A percentile compares a stretch with the other conserved stretches of the same genome.
These are phyloP conservation scores for Amphibolis antarctica DNA, from an alignment of 106 monocot genomes.

Conservation along the genomic window DNA sequence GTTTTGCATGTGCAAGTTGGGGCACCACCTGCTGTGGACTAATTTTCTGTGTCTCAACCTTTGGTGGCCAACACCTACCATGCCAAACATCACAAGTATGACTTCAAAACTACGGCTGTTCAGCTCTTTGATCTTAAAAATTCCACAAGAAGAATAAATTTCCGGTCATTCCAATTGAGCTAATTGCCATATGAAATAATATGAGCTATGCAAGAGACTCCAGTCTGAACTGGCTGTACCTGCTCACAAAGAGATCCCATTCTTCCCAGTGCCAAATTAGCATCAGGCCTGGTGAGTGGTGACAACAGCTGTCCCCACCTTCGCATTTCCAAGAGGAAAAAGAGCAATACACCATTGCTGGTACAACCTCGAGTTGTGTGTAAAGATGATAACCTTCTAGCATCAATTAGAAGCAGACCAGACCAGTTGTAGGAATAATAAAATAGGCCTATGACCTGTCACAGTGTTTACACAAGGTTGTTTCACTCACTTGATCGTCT, in stretches of 20 bases:
- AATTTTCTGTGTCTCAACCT: slow-evolving; percentile 66
- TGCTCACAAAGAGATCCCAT: slow-evolving; percentile 22
- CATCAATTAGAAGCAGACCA: too few relatives aligned
- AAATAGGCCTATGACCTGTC: too few relatives aligned
- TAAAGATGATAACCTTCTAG: too few relatives aligned
- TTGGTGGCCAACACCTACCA: slow-evolving; percentile 80
- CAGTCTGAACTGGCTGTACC: neutral
- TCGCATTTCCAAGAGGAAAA: neutral
- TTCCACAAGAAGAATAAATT: neutral
- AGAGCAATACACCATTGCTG: too few relatives aligned
- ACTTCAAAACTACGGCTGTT: slow-evolving; percentile 63
- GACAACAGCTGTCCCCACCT: slow-evolving; percentile 26
- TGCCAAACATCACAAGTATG: slow-evolving; percentile 86
- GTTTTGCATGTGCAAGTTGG: neutral
- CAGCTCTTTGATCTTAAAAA: slow-evolving; percentile 67
- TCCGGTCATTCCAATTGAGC: too few relatives aligned
- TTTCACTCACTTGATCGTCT: too few relatives aligned
- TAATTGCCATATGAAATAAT: neutral
- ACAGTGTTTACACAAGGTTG: too few relatives aligned
- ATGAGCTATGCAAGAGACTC: neutral
- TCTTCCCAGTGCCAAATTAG: slow-evolving; percentile 20
- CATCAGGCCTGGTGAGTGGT: slow-evolving; percentile 20
- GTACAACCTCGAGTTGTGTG: too few relatives aligned
- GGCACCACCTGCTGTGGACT: slow-evolving; percentile 71
- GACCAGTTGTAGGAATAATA: too few relatives aligned